A percentile compares a stretch with the other conserved stretches of the same genome.
These are phyloP conservation scores for Cryptosporidium andersoni DNA, from an alignment of 169 alveolate species.

Conservation along the genomic window DNA sequence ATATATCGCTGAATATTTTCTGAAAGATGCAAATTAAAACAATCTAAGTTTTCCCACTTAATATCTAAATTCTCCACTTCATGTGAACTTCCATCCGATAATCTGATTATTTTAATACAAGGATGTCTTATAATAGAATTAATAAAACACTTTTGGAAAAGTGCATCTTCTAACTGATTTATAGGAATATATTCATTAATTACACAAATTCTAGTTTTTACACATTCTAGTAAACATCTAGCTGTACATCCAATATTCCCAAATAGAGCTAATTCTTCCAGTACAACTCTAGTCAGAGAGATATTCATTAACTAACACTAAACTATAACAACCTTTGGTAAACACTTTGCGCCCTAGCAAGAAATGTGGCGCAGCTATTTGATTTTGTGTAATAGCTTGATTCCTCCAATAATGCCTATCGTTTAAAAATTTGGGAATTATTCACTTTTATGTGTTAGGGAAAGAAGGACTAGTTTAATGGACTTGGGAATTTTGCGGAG, in stretches of 20 bases:
- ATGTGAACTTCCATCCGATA: slow-evolving; percentile 1
- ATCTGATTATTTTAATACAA: neutral
- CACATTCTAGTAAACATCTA: slow-evolving; percentile 1
- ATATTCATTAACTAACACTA: slow-evolving; percentile 41
- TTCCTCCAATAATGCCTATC: too few relatives aligned
- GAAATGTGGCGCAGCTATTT: too few relatives aligned
- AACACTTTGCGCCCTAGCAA: neutral
- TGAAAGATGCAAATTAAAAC: neutral
- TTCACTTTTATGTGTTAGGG: neutral
- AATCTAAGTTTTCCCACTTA: neutral
- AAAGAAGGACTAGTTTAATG: neutral
- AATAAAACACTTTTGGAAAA: neutral
- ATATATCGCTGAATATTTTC: slow-evolving; percentile 12
- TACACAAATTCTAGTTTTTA: neutral
- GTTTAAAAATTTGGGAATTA: too few relatives aligned
- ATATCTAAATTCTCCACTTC: neutral
- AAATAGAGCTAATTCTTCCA: slow-evolving; percentile 35
- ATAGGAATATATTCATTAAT: neutral
- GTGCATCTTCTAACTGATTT: neutral
- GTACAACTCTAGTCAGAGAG: slow-evolving; percentile 28
- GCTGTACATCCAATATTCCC: slow-evolving; percentile 15
- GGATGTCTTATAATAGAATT: slow-evolving; percentile 4
- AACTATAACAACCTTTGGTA: neutral
- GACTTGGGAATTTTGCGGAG: neutral
- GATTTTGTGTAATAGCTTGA: too few relatives aligned